Conservation (phyloP, 148 eudicot species). For the Vaccinium corymbosum region DNA sequence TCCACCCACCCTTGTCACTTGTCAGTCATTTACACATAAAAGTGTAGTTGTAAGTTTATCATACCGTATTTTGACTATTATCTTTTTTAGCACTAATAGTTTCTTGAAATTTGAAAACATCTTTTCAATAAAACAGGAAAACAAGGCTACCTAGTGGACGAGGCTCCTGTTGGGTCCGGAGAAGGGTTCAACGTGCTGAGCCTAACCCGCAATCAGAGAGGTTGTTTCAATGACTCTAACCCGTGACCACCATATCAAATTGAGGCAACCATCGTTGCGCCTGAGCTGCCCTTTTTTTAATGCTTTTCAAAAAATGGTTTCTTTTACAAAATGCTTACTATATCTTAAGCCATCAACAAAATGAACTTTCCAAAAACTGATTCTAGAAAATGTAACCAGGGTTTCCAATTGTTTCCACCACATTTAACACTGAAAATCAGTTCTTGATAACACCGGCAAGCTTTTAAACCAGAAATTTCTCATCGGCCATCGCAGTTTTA, state of each 20-base stretch:
- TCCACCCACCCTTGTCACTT: too few relatives aligned
- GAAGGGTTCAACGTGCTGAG: neutral
- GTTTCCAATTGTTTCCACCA: neutral
- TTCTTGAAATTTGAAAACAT: neutral
- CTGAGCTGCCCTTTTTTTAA: too few relatives aligned
- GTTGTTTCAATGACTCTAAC: neutral
- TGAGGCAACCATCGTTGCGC: too few relatives aligned
- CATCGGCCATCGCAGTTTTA: neutral
- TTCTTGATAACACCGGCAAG: neutral
- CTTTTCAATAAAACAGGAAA: too few relatives aligned
- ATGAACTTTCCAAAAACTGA: neutral
- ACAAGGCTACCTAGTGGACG: neutral
- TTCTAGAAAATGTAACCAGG: neutral
- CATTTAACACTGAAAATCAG: neutral
- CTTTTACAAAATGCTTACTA: neutral
- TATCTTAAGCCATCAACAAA: neutral
- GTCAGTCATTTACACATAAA: too few relatives aligned
- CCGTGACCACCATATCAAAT: neutral
- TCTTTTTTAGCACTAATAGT: neutral
- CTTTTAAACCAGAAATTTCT: neutral
- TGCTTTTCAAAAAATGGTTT: neutral
- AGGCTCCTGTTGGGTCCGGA: neutral
- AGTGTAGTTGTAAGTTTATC: neutral
- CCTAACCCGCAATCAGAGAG: neutral
- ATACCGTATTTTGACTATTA: neutral